phyloP scores from a whole-genome alignment of 2,329 filamentous ascomycete genomes.

The Magnaporthiopsis rhizophila region DNA sequence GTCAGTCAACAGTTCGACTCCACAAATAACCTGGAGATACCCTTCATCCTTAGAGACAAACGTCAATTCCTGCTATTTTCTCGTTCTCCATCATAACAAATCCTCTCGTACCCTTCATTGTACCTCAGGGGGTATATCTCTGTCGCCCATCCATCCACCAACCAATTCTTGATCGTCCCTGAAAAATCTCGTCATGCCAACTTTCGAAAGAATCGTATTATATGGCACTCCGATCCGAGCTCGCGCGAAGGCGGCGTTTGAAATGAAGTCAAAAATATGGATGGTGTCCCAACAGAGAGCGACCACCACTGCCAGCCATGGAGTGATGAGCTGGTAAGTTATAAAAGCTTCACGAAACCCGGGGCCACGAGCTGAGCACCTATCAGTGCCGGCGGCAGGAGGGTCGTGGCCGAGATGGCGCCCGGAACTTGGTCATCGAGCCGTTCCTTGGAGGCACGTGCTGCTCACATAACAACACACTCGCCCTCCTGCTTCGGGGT shows the following conservation, averaged over 20 bases:
- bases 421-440: not conserved
- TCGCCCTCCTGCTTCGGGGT: slow-evolving; percentile 84
- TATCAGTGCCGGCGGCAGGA: too few species aligned
- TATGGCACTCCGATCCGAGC: not conserved
- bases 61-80: not conserved
- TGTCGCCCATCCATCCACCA: not conserved
- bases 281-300: too few species aligned
- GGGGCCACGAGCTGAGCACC: not conserved
- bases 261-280: not conserved
- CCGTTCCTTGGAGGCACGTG: not conserved
- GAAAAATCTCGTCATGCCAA: not conserved
- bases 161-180: not conserved
- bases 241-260: not conserved
- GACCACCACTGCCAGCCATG: not conserved
- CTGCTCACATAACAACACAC: slow-evolving; percentile 67
- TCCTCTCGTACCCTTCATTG: not conserved
- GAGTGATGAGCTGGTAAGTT: not conserved
- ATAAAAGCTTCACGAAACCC: not conserved
- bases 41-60: not conserved
- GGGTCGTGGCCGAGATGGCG: not conserved
- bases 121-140: too few species aligned
- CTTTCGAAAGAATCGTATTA: not conserved
- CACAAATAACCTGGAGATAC: too few species aligned
- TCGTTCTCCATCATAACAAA: not conserved
- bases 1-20: too few species aligned